These are phyloP conservation scores for Wickerhamiella infanticola DNA, from an alignment of 1,139 yeast species.

Conservation along the genomic window DNA sequence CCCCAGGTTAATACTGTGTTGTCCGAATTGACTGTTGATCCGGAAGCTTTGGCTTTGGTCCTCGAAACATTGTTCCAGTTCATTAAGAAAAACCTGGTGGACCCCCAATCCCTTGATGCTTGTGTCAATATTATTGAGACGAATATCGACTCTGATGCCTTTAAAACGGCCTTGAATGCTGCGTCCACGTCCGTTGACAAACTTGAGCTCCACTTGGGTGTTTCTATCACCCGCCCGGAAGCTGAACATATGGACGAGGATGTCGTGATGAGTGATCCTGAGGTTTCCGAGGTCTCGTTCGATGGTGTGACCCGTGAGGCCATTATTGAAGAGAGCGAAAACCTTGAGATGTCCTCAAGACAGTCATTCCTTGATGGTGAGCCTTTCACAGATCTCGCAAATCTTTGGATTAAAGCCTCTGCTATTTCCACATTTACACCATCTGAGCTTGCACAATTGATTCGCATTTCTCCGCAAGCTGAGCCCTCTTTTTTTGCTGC, in stretches of 20 bases:
- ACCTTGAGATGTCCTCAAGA: constrained; percentile 11
- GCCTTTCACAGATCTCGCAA: constrained; percentile 7
- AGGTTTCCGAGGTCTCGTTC: constrained; percentile 1
- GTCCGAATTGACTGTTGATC: background rate
- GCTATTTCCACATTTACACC: constrained; percentile 12
- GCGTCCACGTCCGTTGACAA: constrained; percentile 3
- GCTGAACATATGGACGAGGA: background rate
- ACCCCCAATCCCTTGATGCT: constrained; percentile 5
- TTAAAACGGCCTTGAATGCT: background rate
- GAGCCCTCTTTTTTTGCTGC: constrained; percentile 15
- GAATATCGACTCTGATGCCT: background rate
- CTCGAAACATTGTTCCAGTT: background rate
- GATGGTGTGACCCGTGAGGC: background rate
- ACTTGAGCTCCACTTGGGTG: constrained; percentile 12
- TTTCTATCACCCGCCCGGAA: constrained; percentile 6
- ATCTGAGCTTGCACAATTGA: constrained; percentile 15
- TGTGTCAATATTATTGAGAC: constrained; percentile 9
- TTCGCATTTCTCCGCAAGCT: constrained; percentile 16
- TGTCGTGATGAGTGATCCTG: background rate
- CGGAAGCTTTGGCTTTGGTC: background rate
- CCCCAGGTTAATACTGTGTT: background rate
- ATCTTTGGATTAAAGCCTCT: constrained; percentile 13
- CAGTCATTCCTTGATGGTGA: constrained; percentile 9
- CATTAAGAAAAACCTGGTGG: constrained; percentile 1
- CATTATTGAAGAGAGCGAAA: constrained; percentile 6